Conservation (phyloP, 176 grass and related monocot species). For the Areca catechu region DNA sequence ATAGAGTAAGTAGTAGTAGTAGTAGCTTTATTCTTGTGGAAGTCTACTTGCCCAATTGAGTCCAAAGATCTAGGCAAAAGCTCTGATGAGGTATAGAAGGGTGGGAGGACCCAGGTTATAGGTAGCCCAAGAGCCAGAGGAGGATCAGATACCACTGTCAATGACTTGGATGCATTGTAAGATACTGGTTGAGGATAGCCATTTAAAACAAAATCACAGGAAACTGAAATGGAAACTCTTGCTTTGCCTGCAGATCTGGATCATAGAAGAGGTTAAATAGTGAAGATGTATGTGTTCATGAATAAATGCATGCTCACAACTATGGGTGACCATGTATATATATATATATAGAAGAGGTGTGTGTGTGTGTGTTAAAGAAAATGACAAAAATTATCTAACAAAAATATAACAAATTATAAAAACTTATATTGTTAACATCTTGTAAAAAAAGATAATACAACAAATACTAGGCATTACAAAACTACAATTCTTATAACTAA, state of each 20-base stretch:
- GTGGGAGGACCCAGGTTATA: constrained; percentile 82
- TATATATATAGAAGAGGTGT: no score
- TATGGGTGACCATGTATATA: no score
- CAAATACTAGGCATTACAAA: no score
- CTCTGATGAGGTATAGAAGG: constrained; percentile 59
- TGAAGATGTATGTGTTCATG: not conserved
- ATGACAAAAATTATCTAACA: no score
- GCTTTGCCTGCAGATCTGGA: constrained; percentile 77
- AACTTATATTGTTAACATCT: no score
- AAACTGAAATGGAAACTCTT: constrained; percentile 60
- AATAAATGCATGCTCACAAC: no score
- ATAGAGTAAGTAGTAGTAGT: constrained; percentile 56
- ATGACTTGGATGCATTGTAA: constrained; percentile 68
- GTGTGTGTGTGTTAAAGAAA: no score
- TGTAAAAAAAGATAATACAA: no score
- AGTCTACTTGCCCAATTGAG: constrained; percentile 33
- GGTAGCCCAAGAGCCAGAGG: constrained; percentile 67
- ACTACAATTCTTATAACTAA: no score
- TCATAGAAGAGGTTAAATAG: constrained; percentile 11
- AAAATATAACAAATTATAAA: no score
- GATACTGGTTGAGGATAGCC: constrained; percentile 43
- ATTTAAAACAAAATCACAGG: constrained; percentile 64
- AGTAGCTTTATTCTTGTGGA: constrained; percentile 20
- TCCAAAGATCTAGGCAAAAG: constrained; percentile 53
- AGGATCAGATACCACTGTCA: constrained; percentile 73